Conservation (phyloP, 2,329 filamentous ascomycete species). For the Ustulina deusta region DNA sequence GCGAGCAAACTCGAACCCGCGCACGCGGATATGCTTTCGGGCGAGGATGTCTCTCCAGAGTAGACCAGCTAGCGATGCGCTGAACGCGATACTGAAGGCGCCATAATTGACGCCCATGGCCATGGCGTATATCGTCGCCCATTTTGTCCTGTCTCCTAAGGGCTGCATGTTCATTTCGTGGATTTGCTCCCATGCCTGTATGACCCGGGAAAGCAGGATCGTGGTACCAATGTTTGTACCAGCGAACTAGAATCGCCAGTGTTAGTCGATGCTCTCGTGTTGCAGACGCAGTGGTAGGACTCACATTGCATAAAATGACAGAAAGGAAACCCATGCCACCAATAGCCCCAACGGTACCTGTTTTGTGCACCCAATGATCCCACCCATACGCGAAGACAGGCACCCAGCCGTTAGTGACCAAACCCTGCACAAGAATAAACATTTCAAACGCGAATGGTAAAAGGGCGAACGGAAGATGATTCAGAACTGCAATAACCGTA, state of each 20-base stretch:
- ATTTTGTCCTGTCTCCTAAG: constrained; percentile 75
- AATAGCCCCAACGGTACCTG: constrained; percentile 74
- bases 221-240: constrained; percentile 83
- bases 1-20: constrained; percentile 72
- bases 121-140: constrained; percentile 81
- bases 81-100: constrained; percentile 79
- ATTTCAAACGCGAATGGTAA: constrained; percentile 79
- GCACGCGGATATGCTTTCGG: constrained; percentile 75
- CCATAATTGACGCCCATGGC: constrained; percentile 80
- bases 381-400: constrained; percentile 78
- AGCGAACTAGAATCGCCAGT: constrained; percentile 67
- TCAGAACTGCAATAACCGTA: constrained; percentile 72
- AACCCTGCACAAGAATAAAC: constrained; percentile 79
- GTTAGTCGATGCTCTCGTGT: constrained; percentile 2
- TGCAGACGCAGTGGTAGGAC: constrained; percentile 49
- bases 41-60: constrained; percentile 78
- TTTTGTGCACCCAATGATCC: constrained; percentile 78
- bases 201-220: constrained; percentile 76
- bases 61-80: constrained; percentile 76
- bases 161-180: constrained; percentile 59
- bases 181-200: constrained; percentile 76
- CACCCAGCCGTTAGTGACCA: constrained; percentile 81
- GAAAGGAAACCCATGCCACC: constrained; percentile 80
- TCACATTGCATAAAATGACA: constrained; percentile 77
- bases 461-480: constrained; percentile 74